Evolutionary conservation across 306 rosid genomes (phyloP).

Genomic region (Arachis hypogaea): DNA sequence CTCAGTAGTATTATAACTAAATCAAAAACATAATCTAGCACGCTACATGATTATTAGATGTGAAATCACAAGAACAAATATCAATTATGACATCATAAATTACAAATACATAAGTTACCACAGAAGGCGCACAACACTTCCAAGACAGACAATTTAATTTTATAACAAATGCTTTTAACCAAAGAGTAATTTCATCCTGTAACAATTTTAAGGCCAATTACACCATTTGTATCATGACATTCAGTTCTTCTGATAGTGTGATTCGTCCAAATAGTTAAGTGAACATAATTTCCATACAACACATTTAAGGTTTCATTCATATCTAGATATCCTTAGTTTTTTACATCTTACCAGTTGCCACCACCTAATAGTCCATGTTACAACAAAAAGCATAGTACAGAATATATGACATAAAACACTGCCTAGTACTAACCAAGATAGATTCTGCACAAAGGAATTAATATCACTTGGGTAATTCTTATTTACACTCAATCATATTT

Average conservation of each 20-base stretch:
- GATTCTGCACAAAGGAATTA: background rate
- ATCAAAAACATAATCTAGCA: conserved; percentile 24
- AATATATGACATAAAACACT: conserved; percentile 21
- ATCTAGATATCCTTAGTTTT: background rate
- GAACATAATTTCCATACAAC: conserved; percentile 21
- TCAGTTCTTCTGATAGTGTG: conserved; percentile 9
- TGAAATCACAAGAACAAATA: conserved; percentile 16
- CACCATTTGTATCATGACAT: background rate
- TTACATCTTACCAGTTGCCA: background rate
- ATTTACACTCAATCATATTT: background rate
- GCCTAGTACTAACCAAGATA: background rate
- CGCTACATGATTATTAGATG: background rate
- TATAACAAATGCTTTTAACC: conserved; percentile 16
- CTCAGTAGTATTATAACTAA: conserved; percentile 20
- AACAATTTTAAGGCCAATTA: conserved; percentile 9
- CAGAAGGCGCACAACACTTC: background rate
- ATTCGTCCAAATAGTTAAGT: conserved; percentile 3
- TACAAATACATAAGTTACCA: conserved; percentile 9
- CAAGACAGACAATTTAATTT: background rate
- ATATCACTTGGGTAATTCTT: background rate
- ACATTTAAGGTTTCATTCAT: background rate
- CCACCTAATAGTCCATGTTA: background rate
- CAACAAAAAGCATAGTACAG: background rate
- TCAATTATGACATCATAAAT: conserved; percentile 2
- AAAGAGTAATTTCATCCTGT: conserved; percentile 26